phyloP scores from a whole-genome alignment of 2,329 filamentous ascomycete genomes.

The Neofusicoccum sp. region DNA sequence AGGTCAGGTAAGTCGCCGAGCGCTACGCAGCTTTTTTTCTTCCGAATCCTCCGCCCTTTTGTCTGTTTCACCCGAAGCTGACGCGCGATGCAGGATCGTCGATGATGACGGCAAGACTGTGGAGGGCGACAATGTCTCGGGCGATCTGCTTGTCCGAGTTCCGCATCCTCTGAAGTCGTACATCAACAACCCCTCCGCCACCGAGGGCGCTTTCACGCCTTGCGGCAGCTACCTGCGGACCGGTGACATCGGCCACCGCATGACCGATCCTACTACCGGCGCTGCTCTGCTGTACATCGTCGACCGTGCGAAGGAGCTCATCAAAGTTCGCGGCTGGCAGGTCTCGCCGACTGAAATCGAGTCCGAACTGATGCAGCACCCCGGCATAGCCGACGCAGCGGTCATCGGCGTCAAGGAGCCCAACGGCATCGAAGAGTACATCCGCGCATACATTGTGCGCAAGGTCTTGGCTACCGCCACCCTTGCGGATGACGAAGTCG shows the following conservation, averaged over 20 bases:
- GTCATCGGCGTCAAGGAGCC: slow-evolving; percentile 37
- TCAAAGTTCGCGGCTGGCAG: slow-evolving; percentile 51
- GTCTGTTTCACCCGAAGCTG: background rate
- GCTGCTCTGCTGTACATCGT: slow-evolving; percentile 31
- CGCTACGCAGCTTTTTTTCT: background rate
- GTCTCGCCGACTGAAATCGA: slow-evolving; percentile 52
- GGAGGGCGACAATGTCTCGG: background rate
- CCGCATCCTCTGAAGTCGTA: slow-evolving; percentile 15
- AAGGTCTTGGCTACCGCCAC: slow-evolving; percentile 19
- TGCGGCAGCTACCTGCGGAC: slow-evolving; percentile 21
- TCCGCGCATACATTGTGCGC: slow-evolving; percentile 36
- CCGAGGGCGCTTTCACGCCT: slow-evolving; percentile 21
- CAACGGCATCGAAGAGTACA: slow-evolving; percentile 30
- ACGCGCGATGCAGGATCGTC: background rate
- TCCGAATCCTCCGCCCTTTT: background rate
- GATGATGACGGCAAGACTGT: background rate
- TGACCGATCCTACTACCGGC: background rate
- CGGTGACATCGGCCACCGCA: slow-evolving; percentile 18
- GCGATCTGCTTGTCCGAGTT: background rate
- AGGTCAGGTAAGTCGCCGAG: background rate
- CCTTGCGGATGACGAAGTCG: background rate
- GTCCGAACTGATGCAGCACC: slow-evolving; percentile 44
- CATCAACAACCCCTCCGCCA: slow-evolving; percentile 16
- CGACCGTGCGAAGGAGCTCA: slow-evolving; percentile 44
- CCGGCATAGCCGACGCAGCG: slow-evolving; percentile 38